Evolutionary conservation across 306 rosid genomes (phyloP), one percentile per base, ranked within the genome.

Genomic region (Alnus glutinosa): DNA sequence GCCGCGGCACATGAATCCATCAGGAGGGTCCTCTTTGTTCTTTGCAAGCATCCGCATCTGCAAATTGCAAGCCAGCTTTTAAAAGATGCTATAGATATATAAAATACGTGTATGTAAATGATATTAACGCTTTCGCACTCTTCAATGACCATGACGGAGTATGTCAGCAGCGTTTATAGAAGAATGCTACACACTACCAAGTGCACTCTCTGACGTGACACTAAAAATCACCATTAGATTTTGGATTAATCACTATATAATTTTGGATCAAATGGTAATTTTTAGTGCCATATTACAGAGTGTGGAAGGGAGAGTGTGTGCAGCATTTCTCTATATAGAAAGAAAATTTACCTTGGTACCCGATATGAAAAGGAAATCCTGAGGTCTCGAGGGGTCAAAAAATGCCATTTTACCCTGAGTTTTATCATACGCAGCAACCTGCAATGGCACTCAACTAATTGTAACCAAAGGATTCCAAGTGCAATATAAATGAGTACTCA

Each of bases 401-500:
- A 96, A 96, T 36, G 97, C 99, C 99, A 96, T 96, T 82, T 88
- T 91, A 2, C 99, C 99, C 82, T 84, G 92, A 78, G 90, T 90
- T 89, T 90, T 96, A 81, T 96, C 98, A 85, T 96, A 96, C 7
- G 99, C 99, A 81, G 99, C 99, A 83, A 96, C 98, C 99, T 96
- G 85, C 55, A 81, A 64, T n/a, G 15, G 74, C 62, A 78, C 55
- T 11, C 78, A 54, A 64, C 77, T 39, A 48, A 77, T 62, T 30
- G 85, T 82, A 16, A 87, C 0, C 0, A 66, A 57, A 19, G 11
- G 9, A 67, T 70, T 72, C 67, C 48, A 71, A 72, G 46, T 73
- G 67, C 71, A 67, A 30, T 9, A 62, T 23, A 10, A 78, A 19
- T 54, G 66, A 61, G 64, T 23, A 13, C 8, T 19, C 58, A 36